phyloP scores from a whole-genome alignment of 78 protist species.

The Dictyostelium brefeldianum region DNA sequence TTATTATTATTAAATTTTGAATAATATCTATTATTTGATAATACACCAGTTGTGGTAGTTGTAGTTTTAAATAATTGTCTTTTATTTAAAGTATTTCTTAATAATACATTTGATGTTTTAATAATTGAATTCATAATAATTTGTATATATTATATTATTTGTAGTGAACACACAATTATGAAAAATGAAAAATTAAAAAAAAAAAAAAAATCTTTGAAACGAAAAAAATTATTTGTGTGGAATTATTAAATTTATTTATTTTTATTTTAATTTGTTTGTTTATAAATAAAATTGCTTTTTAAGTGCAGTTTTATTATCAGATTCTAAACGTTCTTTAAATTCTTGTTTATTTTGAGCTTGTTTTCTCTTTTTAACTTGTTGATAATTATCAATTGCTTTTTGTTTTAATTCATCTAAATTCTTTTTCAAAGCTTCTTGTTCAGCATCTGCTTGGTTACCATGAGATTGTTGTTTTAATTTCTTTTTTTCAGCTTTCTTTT shows the following conservation, averaged over 20 bases:
- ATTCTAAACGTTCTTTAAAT: background rate
- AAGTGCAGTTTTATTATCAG: background rate
- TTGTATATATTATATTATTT: background rate
- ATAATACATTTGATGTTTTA: background rate
- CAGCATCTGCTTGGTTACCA: background rate
- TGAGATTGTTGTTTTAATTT: background rate
- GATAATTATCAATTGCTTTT: slow-evolving; percentile 13
- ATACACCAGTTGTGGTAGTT: background rate
- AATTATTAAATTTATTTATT: background rate
- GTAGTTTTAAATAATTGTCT: background rate
- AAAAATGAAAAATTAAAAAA: background rate
- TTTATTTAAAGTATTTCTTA: background rate
- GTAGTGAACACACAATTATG: background rate
- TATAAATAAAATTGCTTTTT: slow-evolving; percentile 21
- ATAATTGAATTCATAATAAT: background rate
- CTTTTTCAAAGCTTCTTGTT: slow-evolving; percentile 18
- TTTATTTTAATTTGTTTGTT: background rate
- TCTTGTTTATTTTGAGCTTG: background rate
- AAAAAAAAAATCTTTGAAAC: too few species aligned
- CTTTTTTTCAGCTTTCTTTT: background rate
- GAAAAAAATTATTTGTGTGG: background rate
- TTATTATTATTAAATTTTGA: slow-evolving; percentile 23
- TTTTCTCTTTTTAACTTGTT: slow-evolving; percentile 26
- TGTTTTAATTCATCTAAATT: slow-evolving; percentile 26
- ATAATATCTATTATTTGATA: background rate